Percentiles rank a stretch among this genome's conserved stretches.
phyloP scores from a whole-genome alignment of 2,329 filamentous ascomycete species.

The Fonsecaea monophora region DNA sequence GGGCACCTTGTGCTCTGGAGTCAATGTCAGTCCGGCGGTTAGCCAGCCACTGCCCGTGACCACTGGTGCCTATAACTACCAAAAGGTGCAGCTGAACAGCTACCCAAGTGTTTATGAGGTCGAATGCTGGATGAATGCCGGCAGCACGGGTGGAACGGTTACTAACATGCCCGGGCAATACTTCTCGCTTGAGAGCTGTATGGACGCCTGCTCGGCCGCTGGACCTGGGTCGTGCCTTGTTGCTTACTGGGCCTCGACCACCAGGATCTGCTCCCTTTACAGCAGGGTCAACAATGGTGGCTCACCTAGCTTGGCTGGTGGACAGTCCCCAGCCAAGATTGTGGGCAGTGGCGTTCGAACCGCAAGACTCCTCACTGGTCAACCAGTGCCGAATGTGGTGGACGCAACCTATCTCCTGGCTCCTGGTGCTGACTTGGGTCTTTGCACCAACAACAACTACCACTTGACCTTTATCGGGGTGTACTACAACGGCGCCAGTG shows the following conservation, averaged over 20 bases:
- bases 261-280: conserved; percentile 13
- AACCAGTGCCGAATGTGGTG: conserved; percentile 19
- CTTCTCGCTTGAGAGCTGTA: conserved; percentile 27
- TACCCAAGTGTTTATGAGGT: conserved; percentile 26
- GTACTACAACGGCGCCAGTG: conserved; percentile 6
- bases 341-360: conserved; percentile 4
- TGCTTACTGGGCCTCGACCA: conserved; percentile 9
- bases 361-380: conserved; percentile 22
- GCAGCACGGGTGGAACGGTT: not conserved
- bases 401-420: conserved; percentile 26
- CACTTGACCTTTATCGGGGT: conserved; percentile 24
- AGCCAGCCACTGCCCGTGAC: conserved; percentile 13
- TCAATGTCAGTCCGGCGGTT: conserved; percentile 9
- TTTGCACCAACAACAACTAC: conserved; percentile 25
- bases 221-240: conserved; percentile 5
- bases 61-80: conserved; percentile 30
- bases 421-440: conserved; percentile 22
- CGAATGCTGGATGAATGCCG: conserved; percentile 26
- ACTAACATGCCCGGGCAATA: not conserved
- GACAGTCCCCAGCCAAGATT: conserved; percentile 18
- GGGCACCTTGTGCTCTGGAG: conserved; percentile 22
- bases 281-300: conserved; percentile 1
- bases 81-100: conserved; percentile 28
- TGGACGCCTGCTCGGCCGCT: conserved; percentile 15
- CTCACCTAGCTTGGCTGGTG: conserved; percentile 3